Base-by-base conservation (phyloP, 768 basidiomycete species). In the Omphalotus guepiniiformis region DNA sequence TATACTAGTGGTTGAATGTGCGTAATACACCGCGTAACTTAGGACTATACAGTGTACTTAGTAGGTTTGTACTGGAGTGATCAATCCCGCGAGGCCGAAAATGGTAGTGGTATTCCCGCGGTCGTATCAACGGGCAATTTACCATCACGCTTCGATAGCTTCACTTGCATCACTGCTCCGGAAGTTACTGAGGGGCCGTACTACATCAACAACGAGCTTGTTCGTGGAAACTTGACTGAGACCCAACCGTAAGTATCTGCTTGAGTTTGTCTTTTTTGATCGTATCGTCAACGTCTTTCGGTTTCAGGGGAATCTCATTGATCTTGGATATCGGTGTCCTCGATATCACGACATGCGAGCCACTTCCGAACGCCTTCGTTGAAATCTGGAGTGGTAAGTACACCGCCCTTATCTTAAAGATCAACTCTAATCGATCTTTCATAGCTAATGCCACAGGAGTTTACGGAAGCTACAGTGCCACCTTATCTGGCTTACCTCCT, bases 251-350 rank as follows among this genome's bases (percentile, higher is more conserved):
- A 44, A 28, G 50, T 26, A 3, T 45, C 28, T 15, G 9, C 39
- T n/a, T 22, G 23, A 18, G 9, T 42, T 42, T 8, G 18, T 18
- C 40, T 26, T 16, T 16, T 5, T 9, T 15, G 11, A 3, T 12
- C 23, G 15, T 8, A 44, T 28, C 27, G 12, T 39, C 15, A 3
- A n/a, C 11, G n/a, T n/a, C n/a, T 25, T n/a, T 11, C 7, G 12
- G n/a, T 44, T 35, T n/a, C 36, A 68, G 63, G 19, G 68, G 70
- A 23, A 50, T 70, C n/a, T 37, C 54, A 11, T 49, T 71, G 39
- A 58, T 59, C 15, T 59, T 72, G 28, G 69, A 72, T 52, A 52
- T 70, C 38, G 66, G 67, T 6, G 54, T 70, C 37, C 60, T 70
- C 26, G 66, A 70, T 47, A 62, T 62, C 34, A 58, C 59, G 8